Percentiles rank a stretch among this genome's conserved stretches.
Conservation (phyloP, 2,329 filamentous ascomycete species). For the Fusarium chlamydosporum region DNA sequence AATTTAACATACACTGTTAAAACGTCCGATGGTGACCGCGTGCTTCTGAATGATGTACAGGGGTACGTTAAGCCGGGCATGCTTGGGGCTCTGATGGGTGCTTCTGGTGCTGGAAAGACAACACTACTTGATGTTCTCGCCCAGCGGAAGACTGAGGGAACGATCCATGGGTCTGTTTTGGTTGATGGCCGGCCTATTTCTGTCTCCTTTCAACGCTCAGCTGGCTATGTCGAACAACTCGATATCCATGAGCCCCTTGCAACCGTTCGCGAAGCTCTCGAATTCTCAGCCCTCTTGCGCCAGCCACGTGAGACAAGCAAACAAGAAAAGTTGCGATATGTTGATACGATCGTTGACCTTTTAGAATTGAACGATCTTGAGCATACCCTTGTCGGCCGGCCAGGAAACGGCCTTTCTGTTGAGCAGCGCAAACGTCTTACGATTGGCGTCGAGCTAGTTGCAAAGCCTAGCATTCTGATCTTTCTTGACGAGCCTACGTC, state of each 20-base stretch:
- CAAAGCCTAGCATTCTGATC: conserved; percentile 71
- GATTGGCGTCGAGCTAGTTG: conserved; percentile 73
- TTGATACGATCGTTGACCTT: conserved; percentile 81
- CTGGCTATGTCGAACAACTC: conserved; percentile 85
- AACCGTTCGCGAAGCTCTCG: conserved; percentile 82
- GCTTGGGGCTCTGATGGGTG: conserved; percentile 83
- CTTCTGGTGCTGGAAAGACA: conserved; percentile 87
- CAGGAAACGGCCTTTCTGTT: conserved; percentile 67
- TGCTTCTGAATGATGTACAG: conserved; percentile 82
- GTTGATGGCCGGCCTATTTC: conserved; percentile 81
- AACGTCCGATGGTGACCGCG: conserved; percentile 71
- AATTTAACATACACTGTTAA: conserved; percentile 78
- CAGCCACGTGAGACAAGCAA: conserved; percentile 66
- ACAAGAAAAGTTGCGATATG: conserved; percentile 79
- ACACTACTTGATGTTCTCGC: conserved; percentile 87
- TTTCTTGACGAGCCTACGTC: conserved; percentile 75
- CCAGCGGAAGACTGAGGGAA: conserved; percentile 82
- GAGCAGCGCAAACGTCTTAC: conserved; percentile 70
- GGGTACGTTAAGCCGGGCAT: conserved; percentile 88
- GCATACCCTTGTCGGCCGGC: conserved; percentile 63
- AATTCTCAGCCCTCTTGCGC: conserved; percentile 80
- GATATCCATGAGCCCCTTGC: conserved; percentile 81
- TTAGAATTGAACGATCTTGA: conserved; percentile 64
- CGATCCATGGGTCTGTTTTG: conserved; percentile 79
- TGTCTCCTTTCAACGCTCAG: conserved; percentile 81